Evolutionary conservation across 2,329 filamentous ascomycete genomes (phyloP).

Genomic region (Neopestalotiopsis rosae): DNA sequence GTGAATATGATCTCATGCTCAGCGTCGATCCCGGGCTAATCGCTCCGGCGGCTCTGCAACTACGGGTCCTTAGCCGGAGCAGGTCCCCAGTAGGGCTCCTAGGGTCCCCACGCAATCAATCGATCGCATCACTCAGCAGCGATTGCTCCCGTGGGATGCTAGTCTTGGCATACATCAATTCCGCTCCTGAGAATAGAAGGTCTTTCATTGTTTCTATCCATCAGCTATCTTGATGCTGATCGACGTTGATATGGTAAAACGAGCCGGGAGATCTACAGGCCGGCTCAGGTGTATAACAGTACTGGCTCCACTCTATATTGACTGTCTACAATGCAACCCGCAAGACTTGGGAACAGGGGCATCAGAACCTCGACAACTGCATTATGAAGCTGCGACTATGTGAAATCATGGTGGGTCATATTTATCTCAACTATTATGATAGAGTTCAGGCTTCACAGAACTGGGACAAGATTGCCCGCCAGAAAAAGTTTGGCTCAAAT

Average conservation of each 20-base stretch:
- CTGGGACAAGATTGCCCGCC: too few species aligned
- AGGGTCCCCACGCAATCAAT: neutral
- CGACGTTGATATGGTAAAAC: neutral
- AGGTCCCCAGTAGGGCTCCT: neutral
- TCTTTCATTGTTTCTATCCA: neutral
- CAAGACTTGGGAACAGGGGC: neutral
- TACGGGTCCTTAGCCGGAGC: neutral
- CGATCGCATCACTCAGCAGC: neutral
- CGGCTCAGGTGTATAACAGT: neutral
- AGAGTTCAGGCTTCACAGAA: too few species aligned
- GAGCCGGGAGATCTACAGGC: neutral
- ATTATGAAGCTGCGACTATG: too few species aligned
- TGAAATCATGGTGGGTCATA: too few species aligned
- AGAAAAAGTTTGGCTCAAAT: too few species aligned
- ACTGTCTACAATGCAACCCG: neutral
- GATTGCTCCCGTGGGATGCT: neutral
- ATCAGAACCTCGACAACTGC: neutral
- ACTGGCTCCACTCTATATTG: neutral
- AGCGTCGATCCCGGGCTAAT: conserved; percentile 1
- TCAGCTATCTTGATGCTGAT: neutral
- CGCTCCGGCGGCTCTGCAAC: conserved; percentile 9
- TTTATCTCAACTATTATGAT: too few species aligned
- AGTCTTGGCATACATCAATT: neutral
- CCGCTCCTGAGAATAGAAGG: neutral
- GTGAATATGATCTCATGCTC: conserved; percentile 4